Conservation (phyloP, 2,329 filamentous ascomycete genomes). For the Hymenoscyphus fraxineus region DNA sequence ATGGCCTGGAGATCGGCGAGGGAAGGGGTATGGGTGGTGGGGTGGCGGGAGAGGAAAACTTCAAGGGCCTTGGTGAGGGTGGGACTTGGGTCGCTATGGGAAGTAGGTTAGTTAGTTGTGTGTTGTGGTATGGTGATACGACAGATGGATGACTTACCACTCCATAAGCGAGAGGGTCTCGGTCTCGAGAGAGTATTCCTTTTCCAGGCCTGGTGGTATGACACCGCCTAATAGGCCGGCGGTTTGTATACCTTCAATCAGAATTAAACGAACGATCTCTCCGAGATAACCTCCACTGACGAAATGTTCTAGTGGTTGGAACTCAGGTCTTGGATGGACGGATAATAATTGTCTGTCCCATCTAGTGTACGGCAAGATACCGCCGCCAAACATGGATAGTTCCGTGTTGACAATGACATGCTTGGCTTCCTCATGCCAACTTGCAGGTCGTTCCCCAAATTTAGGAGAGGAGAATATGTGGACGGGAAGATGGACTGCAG, state of each 20-base stretch:
- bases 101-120: slow-evolving; percentile 6
- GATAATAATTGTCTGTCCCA: slow-evolving; percentile 56
- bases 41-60: slow-evolving; percentile 49
- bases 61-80: slow-evolving; percentile 38
- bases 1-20: slow-evolving; percentile 49
- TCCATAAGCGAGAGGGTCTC: slow-evolving; percentile 53
- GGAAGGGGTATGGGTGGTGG: slow-evolving; percentile 42
- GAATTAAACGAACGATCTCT: slow-evolving; percentile 56
- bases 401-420: slow-evolving; percentile 67
- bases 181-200: slow-evolving; percentile 56
- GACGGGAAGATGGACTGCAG: slow-evolving; percentile 61
- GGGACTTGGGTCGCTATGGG: slow-evolving; percentile 19
- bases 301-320: slow-evolving; percentile 60
- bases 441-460: slow-evolving; percentile 51
- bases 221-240: slow-evolving; percentile 54
- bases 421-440: slow-evolving; percentile 55
- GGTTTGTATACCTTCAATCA: slow-evolving; percentile 55
- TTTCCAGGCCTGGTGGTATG: slow-evolving; percentile 49
- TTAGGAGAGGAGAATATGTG: slow-evolving; percentile 51
- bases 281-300: slow-evolving; percentile 65
- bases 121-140: not conserved
- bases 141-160: slow-evolving; percentile 42
- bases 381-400: slow-evolving; percentile 61
- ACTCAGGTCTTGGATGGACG: slow-evolving; percentile 52
- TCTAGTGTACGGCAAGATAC: slow-evolving; percentile 54